phyloP scores from a whole-genome alignment of 2,329 filamentous ascomycete species.

The Penicillium olsonii region DNA sequence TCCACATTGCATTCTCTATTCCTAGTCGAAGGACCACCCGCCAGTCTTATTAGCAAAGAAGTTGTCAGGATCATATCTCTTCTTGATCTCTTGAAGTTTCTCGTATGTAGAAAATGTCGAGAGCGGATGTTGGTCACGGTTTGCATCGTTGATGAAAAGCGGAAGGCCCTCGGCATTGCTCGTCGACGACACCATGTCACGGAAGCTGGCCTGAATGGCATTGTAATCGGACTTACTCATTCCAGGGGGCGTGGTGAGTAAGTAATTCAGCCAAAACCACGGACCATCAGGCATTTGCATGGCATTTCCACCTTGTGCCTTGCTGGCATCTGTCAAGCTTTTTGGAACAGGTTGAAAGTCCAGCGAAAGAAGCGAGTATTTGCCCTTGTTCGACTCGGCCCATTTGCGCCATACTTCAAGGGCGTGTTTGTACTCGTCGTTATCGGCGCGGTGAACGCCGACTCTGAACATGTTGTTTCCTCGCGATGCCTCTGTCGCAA shows the following conservation, averaged over 20 bases:
- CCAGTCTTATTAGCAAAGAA: conserved; percentile 31
- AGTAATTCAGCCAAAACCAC: conserved; percentile 36
- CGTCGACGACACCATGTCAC: conserved; percentile 30
- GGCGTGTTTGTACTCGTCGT: conserved; percentile 22
- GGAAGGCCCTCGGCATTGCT: conserved; percentile 29
- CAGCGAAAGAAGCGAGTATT: conserved; percentile 28
- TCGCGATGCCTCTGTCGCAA: conserved; percentile 28
- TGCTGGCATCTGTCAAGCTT: conserved; percentile 34
- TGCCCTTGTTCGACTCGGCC: conserved; percentile 33
- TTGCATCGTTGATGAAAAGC: conserved; percentile 39
- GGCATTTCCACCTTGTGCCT: conserved; percentile 34
- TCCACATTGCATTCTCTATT: not conserved
- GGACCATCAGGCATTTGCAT: conserved; percentile 39
- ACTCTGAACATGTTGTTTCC: conserved; percentile 39
- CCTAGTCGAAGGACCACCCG: conserved; percentile 31
- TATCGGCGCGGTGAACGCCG: conserved; percentile 31
- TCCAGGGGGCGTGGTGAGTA: conserved; percentile 25
- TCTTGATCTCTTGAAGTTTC: conserved; percentile 41
- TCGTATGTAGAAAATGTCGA: conserved; percentile 33
- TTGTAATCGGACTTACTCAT: conserved; percentile 28
- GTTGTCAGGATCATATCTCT: conserved; percentile 41
- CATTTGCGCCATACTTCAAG: conserved; percentile 31
- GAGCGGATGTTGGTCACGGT: conserved; percentile 27
- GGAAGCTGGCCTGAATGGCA: conserved; percentile 32
- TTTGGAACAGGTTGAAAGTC: conserved; percentile 33